Base-by-base conservation (phyloP, 2,329 filamentous ascomycete genomes). In the Tolypocladium ophioglossoides region DNA sequence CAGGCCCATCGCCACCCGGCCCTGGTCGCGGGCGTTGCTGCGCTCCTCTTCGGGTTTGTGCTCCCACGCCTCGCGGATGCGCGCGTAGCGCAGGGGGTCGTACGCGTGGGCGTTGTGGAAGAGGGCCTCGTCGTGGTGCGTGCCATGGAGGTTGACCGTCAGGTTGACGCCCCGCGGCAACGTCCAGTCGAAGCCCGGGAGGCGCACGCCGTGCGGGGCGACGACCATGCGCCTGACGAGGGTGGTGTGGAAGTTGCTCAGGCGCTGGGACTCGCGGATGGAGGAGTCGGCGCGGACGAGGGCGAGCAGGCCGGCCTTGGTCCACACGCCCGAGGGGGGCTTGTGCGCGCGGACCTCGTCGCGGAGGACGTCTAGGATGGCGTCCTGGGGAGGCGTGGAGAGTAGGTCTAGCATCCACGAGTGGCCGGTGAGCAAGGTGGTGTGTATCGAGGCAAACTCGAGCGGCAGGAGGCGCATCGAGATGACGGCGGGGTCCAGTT, bases 391-490 rank as follows among this genome's bases (percentile, higher is more conserved):
- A 6, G 71, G 63, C 0, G 74, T 68, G 1, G 70, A 63, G 38
- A 78, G 63, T 8, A 80, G 61, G 55, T 80, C 77, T 11, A 79
- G 61, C 52, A 79, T 60, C 35, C 73, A 66, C 37, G 72, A 72
- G 48, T 76, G 74, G 3, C 74, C 72, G 0, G 79, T 80, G 14
- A 82, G 60, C 8, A 75, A 72, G 0, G 80, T 82, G 2, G 80
- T 83, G 64, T 83, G 79, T 30, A 82, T 80, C 20, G 78, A 75
- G 3, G 79, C 80, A 56, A 83, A 82, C 61, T 82, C 76, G 46
- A 84, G 68, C 0, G 79, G 77, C 38, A 84, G 66, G 6, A 83
- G 64, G 16, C 77, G 71, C 56, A 76, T 73, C 2, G 78, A 76
- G 18, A 84, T 73, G 44, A 72, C 70, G 3, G 68, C 61, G 0